phyloP scores from a whole-genome alignment of 1,284 basidiomycete genomes.

The Malassezia caprae region DNA sequence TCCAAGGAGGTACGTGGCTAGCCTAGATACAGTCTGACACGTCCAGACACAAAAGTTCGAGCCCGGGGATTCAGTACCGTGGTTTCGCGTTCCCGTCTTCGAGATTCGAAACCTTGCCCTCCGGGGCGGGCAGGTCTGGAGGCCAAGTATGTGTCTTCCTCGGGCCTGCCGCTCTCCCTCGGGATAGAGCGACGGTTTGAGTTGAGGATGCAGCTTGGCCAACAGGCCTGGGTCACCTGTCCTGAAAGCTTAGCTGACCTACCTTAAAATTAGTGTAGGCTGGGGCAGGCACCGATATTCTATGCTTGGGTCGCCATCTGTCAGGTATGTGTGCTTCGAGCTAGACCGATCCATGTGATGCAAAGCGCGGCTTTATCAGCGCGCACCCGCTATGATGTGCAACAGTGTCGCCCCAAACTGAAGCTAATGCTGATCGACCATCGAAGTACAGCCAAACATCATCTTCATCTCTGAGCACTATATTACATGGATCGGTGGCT shows the following conservation, averaged over 20 bases:
- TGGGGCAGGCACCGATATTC: slow-evolving; percentile 11
- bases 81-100: slow-evolving; percentile 20
- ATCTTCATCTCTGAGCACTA: slow-evolving; percentile 17
- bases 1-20: slow-evolving; percentile 14
- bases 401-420: slow-evolving; percentile 22
- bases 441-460: slow-evolving; percentile 20
- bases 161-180: slow-evolving; percentile 13
- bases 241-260: not conserved
- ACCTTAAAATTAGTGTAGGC: slow-evolving; percentile 5
- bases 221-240: not conserved
- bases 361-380: not conserved
- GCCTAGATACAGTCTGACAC: not conserved
- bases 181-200: slow-evolving; percentile 15
- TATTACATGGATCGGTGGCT: not conserved
- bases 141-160: not conserved
- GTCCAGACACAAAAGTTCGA: slow-evolving; percentile 17
- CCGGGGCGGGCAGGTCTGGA: slow-evolving; percentile 8
- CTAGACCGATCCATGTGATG: not conserved
- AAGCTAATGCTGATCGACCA: slow-evolving; percentile 19
- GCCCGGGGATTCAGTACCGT: slow-evolving; percentile 12
- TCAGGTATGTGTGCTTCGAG: not conserved
- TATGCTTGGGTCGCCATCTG: not conserved
- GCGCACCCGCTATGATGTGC: slow-evolving; percentile 13
- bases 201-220: not conserved
- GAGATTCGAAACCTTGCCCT: slow-evolving; percentile 12